These are phyloP conservation scores for Cryptococcus deneoformans DNA, from an alignment of 1,284 basidiomycete genomes.

Conservation along the genomic window DNA sequence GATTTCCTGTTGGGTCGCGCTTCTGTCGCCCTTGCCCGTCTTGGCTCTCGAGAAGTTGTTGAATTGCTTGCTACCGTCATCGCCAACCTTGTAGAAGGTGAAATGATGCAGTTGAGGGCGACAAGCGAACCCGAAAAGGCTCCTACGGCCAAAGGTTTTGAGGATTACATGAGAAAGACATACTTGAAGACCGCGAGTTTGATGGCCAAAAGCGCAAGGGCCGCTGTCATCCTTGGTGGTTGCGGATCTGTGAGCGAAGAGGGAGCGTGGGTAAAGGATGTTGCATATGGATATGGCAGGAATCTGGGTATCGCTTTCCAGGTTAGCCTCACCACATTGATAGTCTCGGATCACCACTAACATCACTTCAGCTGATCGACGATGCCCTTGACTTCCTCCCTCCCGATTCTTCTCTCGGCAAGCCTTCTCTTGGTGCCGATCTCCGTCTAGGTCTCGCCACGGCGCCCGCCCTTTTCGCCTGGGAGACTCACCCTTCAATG, in stretches of 20 bases:
- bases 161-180: conserved; percentile 86
- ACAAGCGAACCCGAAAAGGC: conserved; percentile 35
- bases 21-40: conserved; percentile 77
- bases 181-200: conserved; percentile 96
- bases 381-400: conserved; percentile 87
- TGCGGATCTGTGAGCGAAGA: conserved; percentile 53
- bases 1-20: conserved; percentile 95
- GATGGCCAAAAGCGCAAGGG: conserved; percentile 90
- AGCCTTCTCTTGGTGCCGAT: conserved; percentile 78
- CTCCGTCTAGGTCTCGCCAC: conserved; percentile 84
- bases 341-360: neutral
- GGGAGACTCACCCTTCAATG: conserved; percentile 77
- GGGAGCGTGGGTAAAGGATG: conserved; percentile 79
- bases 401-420: conserved; percentile 66
- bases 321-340: conserved; percentile 55
- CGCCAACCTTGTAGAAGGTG: conserved; percentile 94
- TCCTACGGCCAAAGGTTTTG: conserved; percentile 59
- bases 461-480: conserved; percentile 91
- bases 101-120: conserved; percentile 80
- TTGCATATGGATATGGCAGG: conserved; percentile 87
- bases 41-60: conserved; percentile 85
- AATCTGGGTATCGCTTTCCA: conserved; percentile 94
- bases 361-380: conserved; percentile 71
- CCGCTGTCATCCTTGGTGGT: conserved; percentile 86
- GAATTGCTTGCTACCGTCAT: conserved; percentile 92